These are phyloP conservation scores for Blumeria graminis DNA, from an alignment of 2,329 filamentous ascomycete species.

Conservation along the genomic window DNA sequence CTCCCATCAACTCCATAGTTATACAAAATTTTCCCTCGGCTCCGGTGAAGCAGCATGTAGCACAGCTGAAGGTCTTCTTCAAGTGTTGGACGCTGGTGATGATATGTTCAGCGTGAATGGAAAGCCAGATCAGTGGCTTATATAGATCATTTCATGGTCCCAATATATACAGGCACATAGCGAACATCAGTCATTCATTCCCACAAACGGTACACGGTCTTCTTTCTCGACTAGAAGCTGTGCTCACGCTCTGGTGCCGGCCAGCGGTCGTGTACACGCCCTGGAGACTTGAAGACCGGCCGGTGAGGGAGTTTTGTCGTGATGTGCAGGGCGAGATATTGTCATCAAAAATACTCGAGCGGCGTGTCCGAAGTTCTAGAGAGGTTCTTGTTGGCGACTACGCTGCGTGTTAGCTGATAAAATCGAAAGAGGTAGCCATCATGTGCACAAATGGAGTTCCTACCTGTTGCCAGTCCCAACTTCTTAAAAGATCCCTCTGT, in stretches of 20 bases:
- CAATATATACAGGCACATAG: too few species aligned
- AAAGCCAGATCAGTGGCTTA: too few species aligned
- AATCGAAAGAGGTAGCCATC: not conserved
- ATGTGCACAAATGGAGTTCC: not conserved
- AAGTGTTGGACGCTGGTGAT: too few species aligned
- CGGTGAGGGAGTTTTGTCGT: not conserved
- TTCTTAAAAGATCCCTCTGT: not conserved
- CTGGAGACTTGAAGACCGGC: not conserved
- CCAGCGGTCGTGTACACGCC: not conserved
- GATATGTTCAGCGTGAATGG: too few species aligned
- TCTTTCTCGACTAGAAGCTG: not conserved
- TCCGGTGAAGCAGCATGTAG: too few species aligned
- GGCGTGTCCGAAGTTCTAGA: not conserved
- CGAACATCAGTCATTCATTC: constrained; percentile 12
- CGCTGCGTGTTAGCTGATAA: not conserved
- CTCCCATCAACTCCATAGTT: too few species aligned
- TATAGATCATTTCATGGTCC: too few species aligned
- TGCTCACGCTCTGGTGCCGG: not conserved
- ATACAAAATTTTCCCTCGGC: too few species aligned
- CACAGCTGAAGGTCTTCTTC: too few species aligned
- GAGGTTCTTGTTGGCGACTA: not conserved
- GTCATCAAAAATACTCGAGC: not conserved
- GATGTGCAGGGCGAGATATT: not conserved
- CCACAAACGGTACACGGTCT: not conserved
- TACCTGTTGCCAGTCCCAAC: not conserved